Evolutionary conservation across 139 green algal genomes (phyloP).

Genomic region (Klebsormidium nitens): DNA sequence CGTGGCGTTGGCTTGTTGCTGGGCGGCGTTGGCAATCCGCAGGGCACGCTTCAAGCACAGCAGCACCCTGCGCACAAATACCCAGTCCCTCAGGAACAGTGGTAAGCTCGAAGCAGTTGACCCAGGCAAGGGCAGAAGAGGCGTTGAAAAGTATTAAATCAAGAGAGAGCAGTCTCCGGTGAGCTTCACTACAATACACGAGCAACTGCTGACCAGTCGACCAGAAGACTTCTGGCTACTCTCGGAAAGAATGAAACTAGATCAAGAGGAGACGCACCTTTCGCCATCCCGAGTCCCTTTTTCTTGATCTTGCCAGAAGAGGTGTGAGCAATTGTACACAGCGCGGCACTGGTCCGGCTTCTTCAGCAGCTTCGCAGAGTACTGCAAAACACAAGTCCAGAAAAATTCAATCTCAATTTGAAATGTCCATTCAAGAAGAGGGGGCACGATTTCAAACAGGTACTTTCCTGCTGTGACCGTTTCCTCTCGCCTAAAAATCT

Average conservation of each 20-base stretch:
- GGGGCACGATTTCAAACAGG: not conserved
- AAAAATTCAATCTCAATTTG: not conserved
- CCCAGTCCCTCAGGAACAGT: no score
- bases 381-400: slow-evolving; percentile 36
- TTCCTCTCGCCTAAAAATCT: not conserved
- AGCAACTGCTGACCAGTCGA: no score
- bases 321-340: slow-evolving; percentile 65
- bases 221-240: no score
- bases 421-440: not conserved
- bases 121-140: no score
- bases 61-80: slow-evolving; percentile 52
- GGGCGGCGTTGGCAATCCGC: slow-evolving; percentile 68
- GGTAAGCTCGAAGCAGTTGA: no score
- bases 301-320: slow-evolving; percentile 73
- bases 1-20: slow-evolving; percentile 56
- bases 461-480: not conserved
- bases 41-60: slow-evolving; percentile 70
- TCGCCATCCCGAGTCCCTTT: slow-evolving; percentile 32
- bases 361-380: slow-evolving; percentile 77
- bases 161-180: slow-evolving; percentile 3
- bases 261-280: slow-evolving; percentile 28
- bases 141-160: not conserved
- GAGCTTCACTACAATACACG: no score
- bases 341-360: slow-evolving; percentile 83
- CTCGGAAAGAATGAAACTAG: slow-evolving; percentile 11